These are phyloP conservation scores for Epichloe bromicola DNA, from an alignment of 2,329 filamentous ascomycete genomes.

Conservation along the genomic window DNA sequence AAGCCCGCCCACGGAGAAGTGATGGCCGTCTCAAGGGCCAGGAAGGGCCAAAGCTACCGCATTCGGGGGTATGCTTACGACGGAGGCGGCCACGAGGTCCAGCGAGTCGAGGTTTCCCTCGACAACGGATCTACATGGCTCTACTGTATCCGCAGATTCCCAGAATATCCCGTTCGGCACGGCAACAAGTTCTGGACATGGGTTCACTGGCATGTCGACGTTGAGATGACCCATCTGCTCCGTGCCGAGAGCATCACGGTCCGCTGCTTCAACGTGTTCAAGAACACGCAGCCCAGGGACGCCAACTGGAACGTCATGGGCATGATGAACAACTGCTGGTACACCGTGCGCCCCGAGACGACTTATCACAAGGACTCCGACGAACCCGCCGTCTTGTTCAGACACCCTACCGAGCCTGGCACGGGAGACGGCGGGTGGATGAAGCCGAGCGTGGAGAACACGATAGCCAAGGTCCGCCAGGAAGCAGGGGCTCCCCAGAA, in stretches of 20 bases:
- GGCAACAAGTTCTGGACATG: conserved; percentile 42
- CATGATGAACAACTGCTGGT: conserved; percentile 44
- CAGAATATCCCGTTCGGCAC: conserved; percentile 34
- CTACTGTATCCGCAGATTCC: conserved; percentile 22
- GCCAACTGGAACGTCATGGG: conserved; percentile 35
- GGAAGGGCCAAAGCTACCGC: conserved; percentile 25
- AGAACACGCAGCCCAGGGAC: conserved; percentile 34
- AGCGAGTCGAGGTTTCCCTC: conserved; percentile 34
- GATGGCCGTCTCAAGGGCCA: conserved; percentile 23
- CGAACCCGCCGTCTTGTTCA: conserved; percentile 25
- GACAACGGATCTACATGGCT: conserved; percentile 32
- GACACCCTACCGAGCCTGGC: conserved; percentile 32
- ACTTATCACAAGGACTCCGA: conserved; percentile 17
- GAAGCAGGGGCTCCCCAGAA: conserved; percentile 33
- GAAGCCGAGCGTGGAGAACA: conserved; percentile 31
- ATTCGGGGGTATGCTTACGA: conserved; percentile 25
- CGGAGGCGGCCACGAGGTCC: conserved; percentile 35
- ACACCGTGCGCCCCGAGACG: conserved; percentile 28
- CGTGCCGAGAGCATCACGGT: conserved; percentile 29
- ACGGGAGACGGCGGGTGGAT: conserved; percentile 36
- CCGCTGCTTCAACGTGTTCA: conserved; percentile 35
- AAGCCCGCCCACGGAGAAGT: conserved; percentile 32
- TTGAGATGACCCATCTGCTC: conserved; percentile 29
- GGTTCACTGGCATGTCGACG: conserved; percentile 38
- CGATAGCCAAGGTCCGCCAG: conserved; percentile 30